Percentiles rank a stretch among this genome's conserved stretches.
These are phyloP conservation scores for Saturnispora gosingensis DNA, from an alignment of 805 yeast species.

Conservation along the genomic window DNA sequence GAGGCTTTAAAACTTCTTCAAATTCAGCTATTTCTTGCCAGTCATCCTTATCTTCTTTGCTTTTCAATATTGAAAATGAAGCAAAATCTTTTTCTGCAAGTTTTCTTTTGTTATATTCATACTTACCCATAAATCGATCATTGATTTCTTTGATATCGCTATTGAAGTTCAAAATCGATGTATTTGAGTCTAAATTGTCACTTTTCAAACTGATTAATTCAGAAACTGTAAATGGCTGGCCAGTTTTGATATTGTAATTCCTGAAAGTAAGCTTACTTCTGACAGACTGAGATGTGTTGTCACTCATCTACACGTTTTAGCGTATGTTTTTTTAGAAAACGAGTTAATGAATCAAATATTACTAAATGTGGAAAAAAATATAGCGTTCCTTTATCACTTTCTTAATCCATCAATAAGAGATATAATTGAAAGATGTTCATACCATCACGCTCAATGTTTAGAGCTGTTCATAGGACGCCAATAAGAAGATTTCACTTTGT, in stretches of 20 bases:
- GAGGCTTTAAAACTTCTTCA: not conserved
- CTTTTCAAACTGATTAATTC: conserved; percentile 1
- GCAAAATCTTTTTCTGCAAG: not conserved
- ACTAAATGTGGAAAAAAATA: not conserved
- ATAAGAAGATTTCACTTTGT: not conserved
- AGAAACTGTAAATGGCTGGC: conserved; percentile 12
- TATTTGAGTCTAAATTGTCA: not conserved
- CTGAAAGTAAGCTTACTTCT: conserved; percentile 8
- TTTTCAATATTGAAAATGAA: not conserved
- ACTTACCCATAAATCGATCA: not conserved
- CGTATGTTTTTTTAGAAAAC: not conserved
- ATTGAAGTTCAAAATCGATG: not conserved
- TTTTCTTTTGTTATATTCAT: not conserved
- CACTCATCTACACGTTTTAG: not conserved
- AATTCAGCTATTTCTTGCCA: conserved; percentile 2
- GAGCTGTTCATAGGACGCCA: not conserved
- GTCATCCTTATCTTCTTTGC: not conserved
- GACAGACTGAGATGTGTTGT: not conserved
- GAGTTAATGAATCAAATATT: not conserved
- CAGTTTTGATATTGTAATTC: conserved; percentile 12
- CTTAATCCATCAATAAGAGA: not conserved
- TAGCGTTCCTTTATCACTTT: not conserved
- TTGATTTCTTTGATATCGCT: not conserved
- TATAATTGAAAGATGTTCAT: not conserved
- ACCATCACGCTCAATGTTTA: not conserved